Percentiles rank a stretch among this genome's conserved stretches.
Conservation (phyloP, 2,329 filamentous ascomycete genomes). For the Aspergillus aculeatus region DNA sequence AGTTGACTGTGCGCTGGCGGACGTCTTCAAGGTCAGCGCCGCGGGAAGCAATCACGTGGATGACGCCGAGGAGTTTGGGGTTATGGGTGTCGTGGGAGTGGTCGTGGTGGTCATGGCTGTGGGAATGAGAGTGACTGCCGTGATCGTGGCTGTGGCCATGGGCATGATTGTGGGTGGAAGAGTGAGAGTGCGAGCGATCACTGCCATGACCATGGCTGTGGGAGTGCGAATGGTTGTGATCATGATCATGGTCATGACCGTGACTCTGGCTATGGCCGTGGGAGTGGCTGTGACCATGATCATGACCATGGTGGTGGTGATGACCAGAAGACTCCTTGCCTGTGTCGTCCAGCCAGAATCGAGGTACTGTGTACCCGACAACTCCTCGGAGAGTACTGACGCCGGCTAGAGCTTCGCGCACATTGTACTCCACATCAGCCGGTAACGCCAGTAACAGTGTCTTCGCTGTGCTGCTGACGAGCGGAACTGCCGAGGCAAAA, state of each 20-base stretch:
- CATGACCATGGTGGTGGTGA: constrained; percentile 39
- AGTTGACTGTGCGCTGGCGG: constrained; percentile 69
- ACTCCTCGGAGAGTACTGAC: constrained; percentile 81
- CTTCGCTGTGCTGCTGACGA: constrained; percentile 81
- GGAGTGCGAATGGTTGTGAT: constrained; percentile 27
- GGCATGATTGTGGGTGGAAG: constrained; percentile 31
- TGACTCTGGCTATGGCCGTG: constrained; percentile 31
- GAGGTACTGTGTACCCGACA: constrained; percentile 77
- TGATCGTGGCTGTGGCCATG: constrained; percentile 32
- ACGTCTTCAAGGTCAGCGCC: constrained; percentile 79
- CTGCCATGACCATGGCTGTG: constrained; percentile 31
- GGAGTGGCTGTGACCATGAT: constrained; percentile 30
- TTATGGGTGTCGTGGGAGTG: constrained; percentile 19
- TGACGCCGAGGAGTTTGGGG: constrained; percentile 68
- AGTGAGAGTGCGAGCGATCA: constrained; percentile 30
- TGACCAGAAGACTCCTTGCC: constrained; percentile 40
- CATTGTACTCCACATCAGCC: constrained; percentile 78
- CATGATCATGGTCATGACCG: constrained; percentile 30
- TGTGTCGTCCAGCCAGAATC: constrained; percentile 87
- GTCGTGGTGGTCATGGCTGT: constrained; percentile 21
- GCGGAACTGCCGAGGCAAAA: constrained; percentile 83
- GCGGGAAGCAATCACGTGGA: constrained; percentile 76
- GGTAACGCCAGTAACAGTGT: constrained; percentile 82
- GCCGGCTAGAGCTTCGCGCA: constrained; percentile 82
- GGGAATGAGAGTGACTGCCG: constrained; percentile 24